Evolutionary conservation across 768 basidiomycete species (phyloP), one percentile per base, ranked within the genome.

Genomic region (Pleurotus tuber-regium): DNA sequence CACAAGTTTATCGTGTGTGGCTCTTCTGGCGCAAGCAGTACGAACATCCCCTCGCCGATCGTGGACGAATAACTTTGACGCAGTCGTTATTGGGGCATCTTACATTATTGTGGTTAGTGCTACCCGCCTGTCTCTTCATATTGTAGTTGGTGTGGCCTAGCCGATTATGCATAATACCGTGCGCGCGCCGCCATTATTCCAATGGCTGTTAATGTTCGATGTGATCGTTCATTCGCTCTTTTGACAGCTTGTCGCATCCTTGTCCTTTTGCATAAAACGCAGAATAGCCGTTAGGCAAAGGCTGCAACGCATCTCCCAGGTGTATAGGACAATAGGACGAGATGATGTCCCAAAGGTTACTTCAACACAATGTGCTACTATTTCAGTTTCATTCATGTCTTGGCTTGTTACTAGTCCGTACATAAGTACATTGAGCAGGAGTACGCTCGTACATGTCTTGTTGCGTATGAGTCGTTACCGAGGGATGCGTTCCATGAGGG

Each of bases 361-460:
- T 7, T 21, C 3, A 31, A 11, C 25, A 40, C 29, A 42, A 31
- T 18, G 29, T 23, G 11, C 43, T 48, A 40, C 14, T 23, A 19
- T 24, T 48, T 12, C 28, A 30, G 24, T 33, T 51, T 41, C n/a
- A n/a, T 40, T 11, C 3, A 4, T 23, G 18, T 16, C 50, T 23
- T 31, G 29, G 26, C 14, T 29, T 54, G 39, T 42, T 38, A 42
- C 58, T 25, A 91, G 88, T 63, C 74, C 4, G 85, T 90, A 16
- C 79, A 82, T 57, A 73, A 77, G 50, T 87, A 85, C 57, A 78
- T 91, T 52, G 72, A 77, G 46, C 84, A 86, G 62, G 89, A 92
- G 61, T 89, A 84, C 63, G 75, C 82, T n/a, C 84, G 89, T 21
- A 71, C 82, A 16, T 89, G 86, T 65, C 69, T 89, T 33, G 75